These are phyloP conservation scores for Calonectria hawksworthii DNA, from an alignment of 2,329 filamentous ascomycete species.

Conservation along the genomic window DNA sequence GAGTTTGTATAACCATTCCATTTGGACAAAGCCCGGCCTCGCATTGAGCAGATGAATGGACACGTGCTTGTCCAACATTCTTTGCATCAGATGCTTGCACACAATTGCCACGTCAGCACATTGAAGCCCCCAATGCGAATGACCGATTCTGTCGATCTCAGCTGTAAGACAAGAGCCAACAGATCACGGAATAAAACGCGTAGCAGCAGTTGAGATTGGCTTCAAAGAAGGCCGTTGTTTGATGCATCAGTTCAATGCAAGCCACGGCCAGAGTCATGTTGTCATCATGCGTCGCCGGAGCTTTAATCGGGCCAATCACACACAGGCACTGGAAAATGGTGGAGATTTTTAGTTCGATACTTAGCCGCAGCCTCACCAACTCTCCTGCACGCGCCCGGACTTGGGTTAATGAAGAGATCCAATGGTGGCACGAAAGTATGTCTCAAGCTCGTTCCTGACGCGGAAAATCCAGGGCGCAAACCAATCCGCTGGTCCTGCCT, in stretches of 20 bases:
- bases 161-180: background rate
- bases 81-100: background rate
- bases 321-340: constrained; percentile 14
- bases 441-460: constrained; percentile 14
- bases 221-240: constrained; percentile 7
- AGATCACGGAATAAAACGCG: background rate
- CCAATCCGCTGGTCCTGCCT: background rate
- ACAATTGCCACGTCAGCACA: background rate
- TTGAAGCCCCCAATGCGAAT: background rate
- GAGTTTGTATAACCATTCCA: constrained; percentile 10
- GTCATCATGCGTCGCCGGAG: constrained; percentile 38
- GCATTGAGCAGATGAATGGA: background rate
- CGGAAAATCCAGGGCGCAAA: background rate
- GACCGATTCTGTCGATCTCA: background rate
- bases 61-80: background rate
- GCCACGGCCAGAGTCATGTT: constrained; percentile 37
- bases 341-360: constrained; percentile 1
- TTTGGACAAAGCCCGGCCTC: background rate
- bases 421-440: background rate
- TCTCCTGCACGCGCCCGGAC: constrained; percentile 2
- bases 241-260: constrained; percentile 18
- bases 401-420: constrained; percentile 3
- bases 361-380: constrained; percentile 21
- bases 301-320: constrained; percentile 29
- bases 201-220: constrained; percentile 27